Evolutionary conservation across 2,329 filamentous ascomycete genomes (phyloP).

Genomic region (Fusarium tjaetaba): DNA sequence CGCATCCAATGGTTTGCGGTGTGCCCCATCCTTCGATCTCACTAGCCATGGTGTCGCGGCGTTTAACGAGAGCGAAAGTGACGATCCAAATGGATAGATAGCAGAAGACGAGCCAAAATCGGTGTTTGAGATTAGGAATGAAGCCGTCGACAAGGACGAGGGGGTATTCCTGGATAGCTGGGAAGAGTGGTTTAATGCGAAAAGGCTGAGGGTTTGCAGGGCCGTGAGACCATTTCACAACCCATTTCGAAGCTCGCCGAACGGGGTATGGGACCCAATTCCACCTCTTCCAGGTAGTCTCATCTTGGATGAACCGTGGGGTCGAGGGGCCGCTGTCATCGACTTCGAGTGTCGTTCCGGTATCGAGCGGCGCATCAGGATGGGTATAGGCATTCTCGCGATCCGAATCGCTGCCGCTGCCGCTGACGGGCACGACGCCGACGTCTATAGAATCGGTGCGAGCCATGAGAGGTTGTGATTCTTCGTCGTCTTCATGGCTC

Average conservation of each 20-base stretch:
- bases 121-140: slow-evolving; percentile 68
- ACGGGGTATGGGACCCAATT: slow-evolving; percentile 69
- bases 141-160: slow-evolving; percentile 70
- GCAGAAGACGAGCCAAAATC: slow-evolving; percentile 65
- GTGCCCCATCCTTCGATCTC: slow-evolving; percentile 75
- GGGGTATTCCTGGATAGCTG: slow-evolving; percentile 73
- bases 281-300: slow-evolving; percentile 58
- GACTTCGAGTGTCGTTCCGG: slow-evolving; percentile 55
- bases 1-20: slow-evolving; percentile 73
- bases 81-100: slow-evolving; percentile 76
- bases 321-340: slow-evolving; percentile 57
- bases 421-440: slow-evolving; percentile 38
- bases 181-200: slow-evolving; percentile 69
- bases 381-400: slow-evolving; percentile 43
- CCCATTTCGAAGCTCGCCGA: slow-evolving; percentile 56
- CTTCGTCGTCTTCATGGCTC: slow-evolving; percentile 46
- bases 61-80: slow-evolving; percentile 74
- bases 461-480: slow-evolving; percentile 54
- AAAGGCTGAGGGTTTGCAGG: slow-evolving; percentile 61
- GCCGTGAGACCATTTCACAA: slow-evolving; percentile 63
- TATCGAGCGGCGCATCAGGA: slow-evolving; percentile 56
- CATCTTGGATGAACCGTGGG: slow-evolving; percentile 70
- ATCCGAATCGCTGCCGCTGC: slow-evolving; percentile 24
- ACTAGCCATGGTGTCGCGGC: slow-evolving; percentile 66
- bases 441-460: slow-evolving; percentile 45